phyloP scores from a whole-genome alignment of 768 basidiomycete genomes.

The Leccinum sublutescens region DNA sequence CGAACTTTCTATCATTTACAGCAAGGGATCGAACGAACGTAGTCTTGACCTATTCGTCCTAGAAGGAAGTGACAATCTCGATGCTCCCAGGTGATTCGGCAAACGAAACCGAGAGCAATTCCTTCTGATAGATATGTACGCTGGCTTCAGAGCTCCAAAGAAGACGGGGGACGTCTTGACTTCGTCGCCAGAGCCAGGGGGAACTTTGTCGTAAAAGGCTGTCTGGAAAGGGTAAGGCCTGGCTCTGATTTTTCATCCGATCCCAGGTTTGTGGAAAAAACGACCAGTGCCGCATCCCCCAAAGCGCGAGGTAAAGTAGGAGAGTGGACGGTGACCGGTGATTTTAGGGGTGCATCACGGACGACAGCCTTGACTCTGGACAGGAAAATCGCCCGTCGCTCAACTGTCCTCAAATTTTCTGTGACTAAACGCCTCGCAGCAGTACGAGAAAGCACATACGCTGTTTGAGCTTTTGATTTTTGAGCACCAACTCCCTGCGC shows the following conservation, averaged over 20 bases:
- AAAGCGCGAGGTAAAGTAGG: conserved; percentile 67
- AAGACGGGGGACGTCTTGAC: conserved; percentile 45
- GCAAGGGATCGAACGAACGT: conserved; percentile 38
- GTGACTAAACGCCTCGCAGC: conserved; percentile 2
- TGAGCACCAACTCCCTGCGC: conserved; percentile 72
- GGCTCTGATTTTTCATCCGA: conserved; percentile 74
- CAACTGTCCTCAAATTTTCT: conserved; percentile 41
- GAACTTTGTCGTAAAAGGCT: conserved; percentile 14
- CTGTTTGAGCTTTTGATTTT: conserved; percentile 71
- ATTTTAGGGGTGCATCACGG: conserved; percentile 68
- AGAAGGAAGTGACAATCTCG: conserved; percentile 14
- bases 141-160: conserved; percentile 56
- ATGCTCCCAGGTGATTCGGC: conserved; percentile 32
- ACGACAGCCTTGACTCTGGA: conserved; percentile 63
- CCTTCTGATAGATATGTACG: conserved; percentile 19
- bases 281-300: not conserved
- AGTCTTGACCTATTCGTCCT: conserved; percentile 25
- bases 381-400: conserved; percentile 72
- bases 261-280: not conserved
- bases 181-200: conserved; percentile 6
- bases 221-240: conserved; percentile 37
- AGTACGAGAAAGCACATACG: conserved; percentile 42
- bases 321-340: conserved; percentile 67
- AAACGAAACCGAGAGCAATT: conserved; percentile 26
- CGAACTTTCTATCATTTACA: conserved; percentile 5